These are phyloP conservation scores for Rhodamnia rubescens DNA, from an alignment of 345 rosid species.

Conservation along the genomic window DNA sequence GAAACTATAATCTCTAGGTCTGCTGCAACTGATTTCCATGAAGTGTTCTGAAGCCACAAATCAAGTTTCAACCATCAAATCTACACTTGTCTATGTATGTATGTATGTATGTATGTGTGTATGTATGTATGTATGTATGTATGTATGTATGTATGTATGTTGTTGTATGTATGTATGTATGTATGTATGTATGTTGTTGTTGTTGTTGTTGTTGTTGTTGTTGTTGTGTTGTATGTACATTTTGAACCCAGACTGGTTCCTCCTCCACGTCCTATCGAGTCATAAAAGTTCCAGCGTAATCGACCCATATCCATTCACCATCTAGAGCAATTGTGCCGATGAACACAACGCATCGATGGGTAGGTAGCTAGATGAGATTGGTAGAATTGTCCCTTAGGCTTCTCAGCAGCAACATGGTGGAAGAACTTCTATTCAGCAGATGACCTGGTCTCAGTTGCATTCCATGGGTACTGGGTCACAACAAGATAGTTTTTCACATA, in stretches of 20 bases:
- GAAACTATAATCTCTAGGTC: not conserved
- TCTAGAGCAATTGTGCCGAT: not conserved
- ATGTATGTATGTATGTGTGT: no score
- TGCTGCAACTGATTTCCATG: not conserved
- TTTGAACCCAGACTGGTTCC: not conserved
- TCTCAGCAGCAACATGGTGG: not conserved
- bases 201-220: no score
- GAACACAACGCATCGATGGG: not conserved
- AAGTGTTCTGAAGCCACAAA: no score
- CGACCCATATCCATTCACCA: not conserved
- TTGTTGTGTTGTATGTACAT: no score
- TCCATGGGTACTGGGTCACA: not conserved
- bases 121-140: no score
- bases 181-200: no score
- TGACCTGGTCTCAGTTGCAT: not conserved
- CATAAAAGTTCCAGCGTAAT: not conserved
- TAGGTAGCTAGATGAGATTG: not conserved
- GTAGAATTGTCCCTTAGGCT: not conserved
- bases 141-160: no score
- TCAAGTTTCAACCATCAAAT: no score
- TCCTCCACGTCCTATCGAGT: not conserved
- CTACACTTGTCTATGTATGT: no score
- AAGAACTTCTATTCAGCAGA: not conserved
- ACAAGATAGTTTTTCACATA: not conserved
- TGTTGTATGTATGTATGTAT: no score